phyloP scores from a whole-genome alignment of 73 alveolate species.

The Paramecium tetraurelia region DNA sequence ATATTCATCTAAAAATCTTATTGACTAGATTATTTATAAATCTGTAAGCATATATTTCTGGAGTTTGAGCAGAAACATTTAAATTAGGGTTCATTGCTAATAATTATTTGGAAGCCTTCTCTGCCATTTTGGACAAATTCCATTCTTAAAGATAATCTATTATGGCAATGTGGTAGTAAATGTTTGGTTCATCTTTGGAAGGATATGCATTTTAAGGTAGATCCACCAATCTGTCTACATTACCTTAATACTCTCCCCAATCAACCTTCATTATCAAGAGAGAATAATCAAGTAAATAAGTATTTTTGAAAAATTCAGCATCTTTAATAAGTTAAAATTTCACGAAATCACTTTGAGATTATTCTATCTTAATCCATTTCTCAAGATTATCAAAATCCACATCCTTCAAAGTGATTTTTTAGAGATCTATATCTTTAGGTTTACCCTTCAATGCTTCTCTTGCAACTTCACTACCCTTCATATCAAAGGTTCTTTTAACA shows the following conservation, averaged over 20 bases:
- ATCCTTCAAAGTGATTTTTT: constrained; percentile 40
- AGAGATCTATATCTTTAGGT: neutral
- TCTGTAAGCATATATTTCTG: constrained; percentile 27
- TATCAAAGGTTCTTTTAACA: constrained; percentile 52
- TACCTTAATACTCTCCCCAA: constrained; percentile 5
- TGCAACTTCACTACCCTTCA: constrained; percentile 56
- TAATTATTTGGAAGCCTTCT: neutral
- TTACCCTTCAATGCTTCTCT: constrained; percentile 54
- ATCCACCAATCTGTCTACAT: neutral
- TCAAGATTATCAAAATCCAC: constrained; percentile 40
- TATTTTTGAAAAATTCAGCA: constrained; percentile 43
- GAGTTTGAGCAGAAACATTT: constrained; percentile 14
- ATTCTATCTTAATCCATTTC: neutral
- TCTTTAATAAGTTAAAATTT: neutral
- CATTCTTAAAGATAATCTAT: constrained; percentile 59
- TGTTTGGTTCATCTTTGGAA: neutral
- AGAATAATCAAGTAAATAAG: constrained; percentile 48
- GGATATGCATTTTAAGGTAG: neutral
- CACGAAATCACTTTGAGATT: constrained; percentile 1
- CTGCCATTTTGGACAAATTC: constrained; percentile 46
- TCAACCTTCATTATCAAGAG: constrained; percentile 39
- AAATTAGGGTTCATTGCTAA: neutral
- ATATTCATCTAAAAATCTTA: neutral
- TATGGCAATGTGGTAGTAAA: constrained; percentile 51
- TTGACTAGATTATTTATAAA: neutral